Evolutionary conservation across 345 rosid genomes (phyloP).

Genomic region (Corchorus olitorius): DNA sequence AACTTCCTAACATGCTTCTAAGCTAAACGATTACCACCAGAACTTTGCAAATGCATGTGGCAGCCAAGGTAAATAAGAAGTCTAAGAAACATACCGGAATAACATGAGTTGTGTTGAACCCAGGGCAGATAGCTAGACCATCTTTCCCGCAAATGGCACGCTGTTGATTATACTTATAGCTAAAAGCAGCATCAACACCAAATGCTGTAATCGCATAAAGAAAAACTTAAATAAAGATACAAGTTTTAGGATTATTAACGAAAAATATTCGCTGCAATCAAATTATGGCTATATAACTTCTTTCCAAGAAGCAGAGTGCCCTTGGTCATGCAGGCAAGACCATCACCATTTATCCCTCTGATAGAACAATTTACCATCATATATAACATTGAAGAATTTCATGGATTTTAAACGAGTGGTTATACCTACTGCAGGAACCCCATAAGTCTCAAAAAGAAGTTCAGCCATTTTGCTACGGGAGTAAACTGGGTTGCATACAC

Average conservation of each 20-base stretch:
- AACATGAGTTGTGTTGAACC: constrained; percentile 80
- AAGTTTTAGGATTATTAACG: background rate
- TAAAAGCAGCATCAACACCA: constrained; percentile 96
- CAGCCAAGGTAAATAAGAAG: background rate
- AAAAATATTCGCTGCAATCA: background rate
- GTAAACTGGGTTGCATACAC: constrained; percentile 86
- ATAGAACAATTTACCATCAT: background rate
- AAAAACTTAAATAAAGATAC: constrained; percentile 9
- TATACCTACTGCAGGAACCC: constrained; percentile 95
- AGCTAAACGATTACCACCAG: constrained; percentile 9
- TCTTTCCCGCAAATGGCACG: constrained; percentile 77
- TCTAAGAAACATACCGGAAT: constrained; percentile 63
- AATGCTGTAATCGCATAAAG: constrained; percentile 55
- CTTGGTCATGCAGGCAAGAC: background rate
- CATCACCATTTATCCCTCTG: constrained; percentile 18
- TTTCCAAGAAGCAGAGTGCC: background rate
- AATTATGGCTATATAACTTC: background rate
- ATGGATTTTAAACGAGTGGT: background rate
- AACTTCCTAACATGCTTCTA: background rate
- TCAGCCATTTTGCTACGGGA: constrained; percentile 99
- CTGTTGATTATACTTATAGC: constrained; percentile 87
- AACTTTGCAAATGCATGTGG: constrained; percentile 3
- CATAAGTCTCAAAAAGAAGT: constrained; percentile 93
- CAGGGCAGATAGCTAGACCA: constrained; percentile 88
- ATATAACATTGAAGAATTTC: background rate